A percentile compares a stretch with the other conserved stretches of the same genome.
These are phyloP conservation scores for Zoysia japonica DNA, from an alignment of 176 grass and related monocot species.

Conservation along the genomic window DNA sequence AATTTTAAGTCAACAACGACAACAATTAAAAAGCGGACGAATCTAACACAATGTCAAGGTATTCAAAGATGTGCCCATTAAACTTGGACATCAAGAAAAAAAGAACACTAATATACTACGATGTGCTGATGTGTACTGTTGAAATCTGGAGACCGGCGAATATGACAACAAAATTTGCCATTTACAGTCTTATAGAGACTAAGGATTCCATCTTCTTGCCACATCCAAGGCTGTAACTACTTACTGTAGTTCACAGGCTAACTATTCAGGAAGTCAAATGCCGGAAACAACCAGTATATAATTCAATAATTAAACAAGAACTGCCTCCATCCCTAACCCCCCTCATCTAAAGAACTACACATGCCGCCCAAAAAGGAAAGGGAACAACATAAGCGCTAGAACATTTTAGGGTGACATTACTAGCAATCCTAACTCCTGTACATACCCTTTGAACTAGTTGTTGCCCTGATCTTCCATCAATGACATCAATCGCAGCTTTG, in stretches of 20 bases:
- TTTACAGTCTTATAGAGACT: neutral
- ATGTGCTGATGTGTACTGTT: neutral
- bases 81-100: too few species aligned
- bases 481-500: conserved; percentile 64
- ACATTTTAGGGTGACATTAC: neutral
- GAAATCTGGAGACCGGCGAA: neutral
- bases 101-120: neutral
- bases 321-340: too few species aligned
- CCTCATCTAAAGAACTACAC: too few species aligned
- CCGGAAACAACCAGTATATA: neutral
- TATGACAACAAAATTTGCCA: conserved; percentile 24
- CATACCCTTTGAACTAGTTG: conserved; percentile 48
- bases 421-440: conserved; percentile 49
- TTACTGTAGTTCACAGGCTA: neutral
- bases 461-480: conserved; percentile 54
- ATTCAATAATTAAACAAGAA: conserved; percentile 29
- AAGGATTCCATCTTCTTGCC: neutral
- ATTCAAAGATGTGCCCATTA: too few species aligned
- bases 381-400: too few species aligned
- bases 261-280: conserved; percentile 13
- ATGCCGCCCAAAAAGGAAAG: too few species aligned
- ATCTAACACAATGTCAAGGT: neutral
- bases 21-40: neutral
- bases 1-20: too few species aligned
- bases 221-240: neutral